Conservation (phyloP, 176 grass and related monocot species). For the Oropetium thomaeum region DNA sequence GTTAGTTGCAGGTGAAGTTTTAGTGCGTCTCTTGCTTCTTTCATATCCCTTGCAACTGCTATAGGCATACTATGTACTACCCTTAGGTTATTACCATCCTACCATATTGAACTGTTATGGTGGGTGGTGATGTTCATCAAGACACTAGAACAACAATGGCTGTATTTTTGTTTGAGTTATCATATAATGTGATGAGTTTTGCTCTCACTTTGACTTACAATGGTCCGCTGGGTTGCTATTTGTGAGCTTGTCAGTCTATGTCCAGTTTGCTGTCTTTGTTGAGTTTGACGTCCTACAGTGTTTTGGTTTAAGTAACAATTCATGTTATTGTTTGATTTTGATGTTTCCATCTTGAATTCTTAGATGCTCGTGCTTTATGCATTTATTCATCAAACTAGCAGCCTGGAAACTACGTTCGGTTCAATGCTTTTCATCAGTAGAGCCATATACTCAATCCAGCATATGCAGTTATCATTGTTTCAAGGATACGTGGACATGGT, state of each 20-base stretch:
- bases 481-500: not conserved
- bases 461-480: too few species aligned
- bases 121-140: not conserved
- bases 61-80: slow-evolving; percentile 22
- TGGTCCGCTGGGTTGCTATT: not conserved
- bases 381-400: too few species aligned
- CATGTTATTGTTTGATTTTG: not conserved
- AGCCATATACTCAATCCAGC: too few species aligned
- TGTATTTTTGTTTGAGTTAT: slow-evolving; percentile 5
- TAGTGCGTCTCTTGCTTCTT: slow-evolving; percentile 23
- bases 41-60: slow-evolving; percentile 14
- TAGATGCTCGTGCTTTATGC: too few species aligned
- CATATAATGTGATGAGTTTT: slow-evolving; percentile 27
- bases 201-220: not conserved
- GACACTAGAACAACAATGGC: not conserved
- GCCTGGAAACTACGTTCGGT: too few species aligned
- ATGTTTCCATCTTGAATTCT: not conserved
- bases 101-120: slow-evolving; percentile 7
- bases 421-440: too few species aligned
- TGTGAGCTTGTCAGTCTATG: not conserved
- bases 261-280: not conserved
- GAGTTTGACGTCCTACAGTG: not conserved
- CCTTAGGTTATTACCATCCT: slow-evolving; percentile 27
- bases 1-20: slow-evolving; percentile 6
- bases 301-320: not conserved